Base-by-base conservation (phyloP, 176 grass and related monocot species). In the Metroxylon sagu region DNA sequence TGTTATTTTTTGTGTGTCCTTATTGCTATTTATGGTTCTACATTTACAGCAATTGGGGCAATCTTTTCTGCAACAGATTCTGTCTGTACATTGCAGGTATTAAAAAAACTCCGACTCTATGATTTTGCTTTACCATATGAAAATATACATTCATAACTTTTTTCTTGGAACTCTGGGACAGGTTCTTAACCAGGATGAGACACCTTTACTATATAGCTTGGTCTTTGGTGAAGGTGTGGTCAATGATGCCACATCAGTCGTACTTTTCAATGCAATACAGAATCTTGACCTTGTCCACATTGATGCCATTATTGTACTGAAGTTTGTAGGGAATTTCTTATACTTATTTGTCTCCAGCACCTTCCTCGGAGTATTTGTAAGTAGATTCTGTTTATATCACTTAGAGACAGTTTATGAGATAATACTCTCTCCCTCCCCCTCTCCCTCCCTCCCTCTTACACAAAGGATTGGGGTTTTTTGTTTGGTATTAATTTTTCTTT, bases 31-130 rank as follows among this genome's bases (percentile, higher is more conserved):
- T 78, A 19, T 1, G 1, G n/a, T 55, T 29, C 28, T 71, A 15
- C 54, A 48, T 72, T 31, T 85, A n/a, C 85, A 98, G 94, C 94
- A 49, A 91, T 98, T 63, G 94, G 94, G 77, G 94, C 94, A 29
- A 98, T 98, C 76, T 98, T 98, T 83, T 98, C 94, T 26, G 94
- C 94, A 53, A 98, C 94, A 69, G 94, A 98, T 69, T 98, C 94
- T 75, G 94, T 98, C 35, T 98, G 94, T 74, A 98, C 94, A 6
- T 67, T 98, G 57, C 94, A 98, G 94, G 94, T 98, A 78, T n/a
- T 23, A 23, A 4, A 12, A 48, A 58, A 23, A 16, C 49, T 61
- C 29, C 3, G 21, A 23, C 57, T 49, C n/a, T 58, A 55, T 67
- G 5, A 19, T 14, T n/a, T 48, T 75, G 10, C 17, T 17, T 39